Evolutionary conservation across 768 basidiomycete genomes (phyloP).

Genomic region (Boletales sp.): DNA sequence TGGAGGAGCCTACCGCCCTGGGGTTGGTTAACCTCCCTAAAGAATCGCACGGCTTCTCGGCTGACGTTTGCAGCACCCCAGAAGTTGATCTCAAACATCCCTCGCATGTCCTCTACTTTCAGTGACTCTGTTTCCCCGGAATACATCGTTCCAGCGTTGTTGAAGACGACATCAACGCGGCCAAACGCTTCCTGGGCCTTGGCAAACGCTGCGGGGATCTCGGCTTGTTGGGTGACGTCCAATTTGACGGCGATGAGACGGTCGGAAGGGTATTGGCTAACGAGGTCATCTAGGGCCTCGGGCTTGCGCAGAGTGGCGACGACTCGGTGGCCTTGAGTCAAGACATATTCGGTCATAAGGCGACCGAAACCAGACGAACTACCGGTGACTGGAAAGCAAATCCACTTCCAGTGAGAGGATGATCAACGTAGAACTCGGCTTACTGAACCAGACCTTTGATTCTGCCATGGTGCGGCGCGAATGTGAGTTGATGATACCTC

Average conservation of each 20-base stretch:
- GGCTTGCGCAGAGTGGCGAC: conserved; percentile 45
- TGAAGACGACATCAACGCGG: conserved; percentile 36
- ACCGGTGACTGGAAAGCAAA: conserved; percentile 33
- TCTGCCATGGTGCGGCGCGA: conserved; percentile 4
- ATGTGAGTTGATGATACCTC: no score
- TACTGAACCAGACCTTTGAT: conserved; percentile 17
- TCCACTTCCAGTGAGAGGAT: neutral
- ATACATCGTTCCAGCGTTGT: conserved; percentile 32
- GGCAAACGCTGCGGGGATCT: conserved; percentile 28
- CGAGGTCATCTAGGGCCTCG: conserved; percentile 28
- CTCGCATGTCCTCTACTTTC: conserved; percentile 28
- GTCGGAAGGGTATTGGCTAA: conserved; percentile 20
- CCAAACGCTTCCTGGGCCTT: conserved; percentile 31
- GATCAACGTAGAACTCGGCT: neutral
- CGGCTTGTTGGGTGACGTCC: conserved; percentile 28
- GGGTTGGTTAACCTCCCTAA: conserved; percentile 36
- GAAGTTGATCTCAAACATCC: conserved; percentile 35
- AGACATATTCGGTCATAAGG: conserved; percentile 29
- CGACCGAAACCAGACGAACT: conserved; percentile 39
- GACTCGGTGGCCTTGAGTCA: conserved; percentile 34
- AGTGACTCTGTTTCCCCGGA: conserved; percentile 34
- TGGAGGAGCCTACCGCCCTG: conserved; percentile 36
- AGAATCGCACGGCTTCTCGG: conserved; percentile 29
- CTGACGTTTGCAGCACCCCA: conserved; percentile 18
- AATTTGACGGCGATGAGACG: conserved; percentile 24